Evolutionary conservation across 495 filamentous ascomycete species (phyloP), one percentile per base, ranked within the genome.

Genomic region (Tetracladium setigerum): DNA sequence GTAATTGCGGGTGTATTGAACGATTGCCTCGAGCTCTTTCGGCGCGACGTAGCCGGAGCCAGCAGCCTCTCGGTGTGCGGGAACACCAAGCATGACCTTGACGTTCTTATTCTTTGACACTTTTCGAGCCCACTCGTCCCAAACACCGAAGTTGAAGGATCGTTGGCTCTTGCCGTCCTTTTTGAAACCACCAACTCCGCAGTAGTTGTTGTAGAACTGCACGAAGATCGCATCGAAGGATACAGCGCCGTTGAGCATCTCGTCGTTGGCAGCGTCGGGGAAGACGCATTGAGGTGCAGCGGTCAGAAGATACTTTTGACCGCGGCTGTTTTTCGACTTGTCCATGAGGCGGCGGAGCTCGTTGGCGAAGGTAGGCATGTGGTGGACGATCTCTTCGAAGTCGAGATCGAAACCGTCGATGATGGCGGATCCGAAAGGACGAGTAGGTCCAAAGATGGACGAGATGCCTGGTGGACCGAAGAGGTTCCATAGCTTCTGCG

Each of bases 81-180:
- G 83, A 3, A 84, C 70, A 31, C 85, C 84, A 1, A 89, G 46
- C 14, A 84, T 57, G 27, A 89, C 66, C 61, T 83, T 83, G 46
- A 81, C 81, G 13, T 78, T 59, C 41, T 67, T 68, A 64, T 87
- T 87, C 53, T 68, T 56, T 39, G 76, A 80, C 6, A 65, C 65
- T 0, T 62, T 75, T 54, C 78, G 73, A 6, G 84, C 82, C 81
- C 84, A 89, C 52, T 68, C 67, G 50, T 87, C 82, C 85, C 85
- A 88, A 44, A 70, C 71, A 12, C 64, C 69, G 60, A 86, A 82
- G 64, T 87, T 86, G 67, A 81, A 87, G 51, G 77, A 76, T 46
- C 62, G 72, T 59, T 76, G 76, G 5, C 62, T 71, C 9, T 58
- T 45, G 0, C 62, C 22, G 4, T 75, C 67, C 1, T 63, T n/a